Evolutionary conservation across 176 grass and related monocot species (phyloP).

Genomic region (Eleusine indica): DNA sequence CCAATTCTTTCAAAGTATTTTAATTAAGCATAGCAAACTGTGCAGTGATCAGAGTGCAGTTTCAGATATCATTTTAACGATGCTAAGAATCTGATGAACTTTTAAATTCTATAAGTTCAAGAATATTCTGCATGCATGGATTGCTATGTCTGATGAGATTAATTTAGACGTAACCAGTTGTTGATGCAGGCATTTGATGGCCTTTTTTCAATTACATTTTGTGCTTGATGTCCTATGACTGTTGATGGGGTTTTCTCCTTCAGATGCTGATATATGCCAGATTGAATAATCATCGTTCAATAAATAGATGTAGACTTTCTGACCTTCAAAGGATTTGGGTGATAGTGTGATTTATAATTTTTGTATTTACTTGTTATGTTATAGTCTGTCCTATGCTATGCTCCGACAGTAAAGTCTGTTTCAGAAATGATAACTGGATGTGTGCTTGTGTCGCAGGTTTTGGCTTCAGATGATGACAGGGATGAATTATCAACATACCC

Average conservation of each 20-base stretch:
- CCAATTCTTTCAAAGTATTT: not conserved
- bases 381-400: slow-evolving; percentile 15
- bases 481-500: slow-evolving; percentile 84
- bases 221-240: not conserved
- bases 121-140: not conserved
- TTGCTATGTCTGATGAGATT: not conserved
- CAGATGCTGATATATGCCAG: slow-evolving; percentile 9
- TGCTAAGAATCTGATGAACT: not conserved
- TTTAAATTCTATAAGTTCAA: slow-evolving; percentile 4
- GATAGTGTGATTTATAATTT: slow-evolving; percentile 24
- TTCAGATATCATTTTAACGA: not conserved
- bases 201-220: not conserved
- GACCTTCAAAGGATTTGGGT: slow-evolving; percentile 3
- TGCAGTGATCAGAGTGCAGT: slow-evolving; percentile 9
- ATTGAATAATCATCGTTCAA: slow-evolving; percentile 25
- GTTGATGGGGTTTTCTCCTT: slow-evolving; percentile 8
- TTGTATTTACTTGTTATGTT: slow-evolving; percentile 10
- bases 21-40: not conserved
- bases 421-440: slow-evolving; percentile 29
- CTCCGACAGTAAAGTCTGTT: not conserved
- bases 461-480: slow-evolving; percentile 89
- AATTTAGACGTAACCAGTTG: not conserved
- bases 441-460: slow-evolving; percentile 65
- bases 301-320: slow-evolving; percentile 21
- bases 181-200: not conserved